phyloP scores from a whole-genome alignment of 768 basidiomycete species.

The Leucogyrophana mollusca region DNA sequence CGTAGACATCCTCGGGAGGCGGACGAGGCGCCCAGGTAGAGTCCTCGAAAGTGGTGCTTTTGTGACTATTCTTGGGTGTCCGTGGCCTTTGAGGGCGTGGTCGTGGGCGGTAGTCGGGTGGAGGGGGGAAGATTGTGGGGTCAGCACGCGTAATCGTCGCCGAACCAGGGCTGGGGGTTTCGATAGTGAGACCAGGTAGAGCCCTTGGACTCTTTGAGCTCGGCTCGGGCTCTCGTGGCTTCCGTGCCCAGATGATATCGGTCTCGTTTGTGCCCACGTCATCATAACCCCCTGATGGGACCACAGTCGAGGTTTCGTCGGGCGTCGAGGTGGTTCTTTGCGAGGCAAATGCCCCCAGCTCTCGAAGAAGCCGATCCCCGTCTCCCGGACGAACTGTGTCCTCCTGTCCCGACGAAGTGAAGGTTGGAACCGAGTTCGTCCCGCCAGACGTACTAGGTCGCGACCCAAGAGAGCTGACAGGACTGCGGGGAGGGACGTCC shows the following conservation, averaged over 20 bases:
- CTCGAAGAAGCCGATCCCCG: too few species aligned
- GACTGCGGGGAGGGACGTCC: constrained; percentile 63
- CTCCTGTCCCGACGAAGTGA: constrained; percentile 27
- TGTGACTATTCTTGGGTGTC: constrained; percentile 26
- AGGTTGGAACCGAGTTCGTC: constrained; percentile 20
- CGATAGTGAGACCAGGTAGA: constrained; percentile 30
- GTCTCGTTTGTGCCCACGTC: constrained; percentile 24
- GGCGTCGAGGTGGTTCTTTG: constrained; percentile 27
- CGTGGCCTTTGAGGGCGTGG: constrained; percentile 20
- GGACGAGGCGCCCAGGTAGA: constrained; percentile 90
- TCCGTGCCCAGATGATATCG: constrained; percentile 31
- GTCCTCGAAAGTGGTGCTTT: constrained; percentile 62
- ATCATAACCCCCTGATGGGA: constrained; percentile 6
- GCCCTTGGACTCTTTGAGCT: constrained; percentile 17
- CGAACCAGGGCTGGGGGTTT: constrained; percentile 18
- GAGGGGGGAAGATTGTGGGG: constrained; percentile 19
- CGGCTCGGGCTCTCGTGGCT: constrained; percentile 16
- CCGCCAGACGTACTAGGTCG: constrained; percentile 31
- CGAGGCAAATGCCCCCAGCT: constrained; percentile 2
- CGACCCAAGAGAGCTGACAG: constrained; percentile 52
- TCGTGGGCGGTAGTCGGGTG: constrained; percentile 14
- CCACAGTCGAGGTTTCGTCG: constrained; percentile 10
- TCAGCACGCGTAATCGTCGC: constrained; percentile 10
- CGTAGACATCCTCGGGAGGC: constrained; percentile 88
- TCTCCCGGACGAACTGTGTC: constrained; percentile 13